A percentile compares a stretch with the other conserved stretches of the same genome.
These are phyloP conservation scores for Bipolaris cookei DNA, from an alignment of 2,329 filamentous ascomycete species.

Conservation along the genomic window DNA sequence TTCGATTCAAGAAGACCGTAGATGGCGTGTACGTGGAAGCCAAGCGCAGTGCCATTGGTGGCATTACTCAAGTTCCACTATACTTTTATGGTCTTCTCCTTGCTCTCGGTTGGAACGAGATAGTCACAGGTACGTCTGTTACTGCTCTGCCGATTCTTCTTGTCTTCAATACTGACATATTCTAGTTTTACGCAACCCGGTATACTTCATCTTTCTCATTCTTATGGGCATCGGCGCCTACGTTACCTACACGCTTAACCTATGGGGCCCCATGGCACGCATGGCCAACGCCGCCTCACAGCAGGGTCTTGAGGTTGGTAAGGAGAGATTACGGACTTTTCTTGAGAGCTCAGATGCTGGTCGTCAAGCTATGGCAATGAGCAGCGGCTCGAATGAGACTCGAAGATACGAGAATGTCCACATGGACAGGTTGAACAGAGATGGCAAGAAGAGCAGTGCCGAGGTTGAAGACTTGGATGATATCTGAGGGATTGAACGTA, in stretches of 20 bases:
- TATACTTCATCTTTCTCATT: slow-evolving; percentile 89
- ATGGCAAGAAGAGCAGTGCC: slow-evolving; percentile 51
- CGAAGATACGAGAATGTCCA: slow-evolving; percentile 34
- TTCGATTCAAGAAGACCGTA: slow-evolving; percentile 97
- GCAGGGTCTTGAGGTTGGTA: slow-evolving; percentile 89
- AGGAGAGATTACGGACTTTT: slow-evolving; percentile 88
- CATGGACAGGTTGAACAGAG: slow-evolving; percentile 51
- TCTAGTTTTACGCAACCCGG: slow-evolving; percentile 86
- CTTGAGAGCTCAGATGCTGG: slow-evolving; percentile 86
- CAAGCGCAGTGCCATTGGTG: slow-evolving; percentile 94
- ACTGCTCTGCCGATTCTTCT: not conserved
- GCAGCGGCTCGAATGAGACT: slow-evolving; percentile 19
- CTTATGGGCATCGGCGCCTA: slow-evolving; percentile 79
- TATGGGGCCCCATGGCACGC: slow-evolving; percentile 93
- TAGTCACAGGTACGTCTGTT: slow-evolving; percentile 78
- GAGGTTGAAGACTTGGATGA: slow-evolving; percentile 46
- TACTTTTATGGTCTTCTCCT: slow-evolving; percentile 93
- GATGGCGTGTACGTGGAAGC: slow-evolving; percentile 98
- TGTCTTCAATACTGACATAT: slow-evolving; percentile 20
- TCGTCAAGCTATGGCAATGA: slow-evolving; percentile 80
- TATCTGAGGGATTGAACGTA: slow-evolving; percentile 32
- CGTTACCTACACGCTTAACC: slow-evolving; percentile 89
- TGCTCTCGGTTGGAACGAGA: slow-evolving; percentile 98
- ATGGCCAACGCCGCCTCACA: slow-evolving; percentile 88
- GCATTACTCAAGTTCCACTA: slow-evolving; percentile 88